Conservation (phyloP, 2,329 filamentous ascomycete species). For the Penicillium psychrosexuale region DNA sequence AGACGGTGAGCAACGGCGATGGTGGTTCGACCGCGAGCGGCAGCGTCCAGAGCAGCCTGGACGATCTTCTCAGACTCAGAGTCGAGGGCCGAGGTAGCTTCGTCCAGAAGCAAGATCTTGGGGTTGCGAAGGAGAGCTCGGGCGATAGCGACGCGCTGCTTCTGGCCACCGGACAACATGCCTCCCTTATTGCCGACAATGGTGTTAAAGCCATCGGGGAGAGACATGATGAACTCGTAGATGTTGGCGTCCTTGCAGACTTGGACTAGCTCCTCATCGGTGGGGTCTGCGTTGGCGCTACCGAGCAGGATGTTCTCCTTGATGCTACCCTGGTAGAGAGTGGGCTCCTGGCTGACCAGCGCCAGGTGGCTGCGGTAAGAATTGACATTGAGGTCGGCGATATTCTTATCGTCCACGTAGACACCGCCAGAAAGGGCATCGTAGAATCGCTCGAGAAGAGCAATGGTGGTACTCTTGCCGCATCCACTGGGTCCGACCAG, state of each 20-base stretch:
- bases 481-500: constrained; percentile 93
- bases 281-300: constrained; percentile 61
- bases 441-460: constrained; percentile 90
- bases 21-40: constrained; percentile 79
- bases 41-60: constrained; percentile 73
- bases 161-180: constrained; percentile 85
- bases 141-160: constrained; percentile 91
- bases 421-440: constrained; percentile 79
- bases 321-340: constrained; percentile 88
- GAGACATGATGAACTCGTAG: constrained; percentile 82
- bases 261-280: constrained; percentile 69
- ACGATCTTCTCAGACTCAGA: constrained; percentile 52
- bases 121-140: constrained; percentile 87
- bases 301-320: constrained; percentile 86
- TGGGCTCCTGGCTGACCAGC: constrained; percentile 91
- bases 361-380: constrained; percentile 81
- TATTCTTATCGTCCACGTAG: constrained; percentile 77
- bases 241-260: constrained; percentile 90
- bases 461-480: constrained; percentile 91
- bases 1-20: constrained; percentile 92
- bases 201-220: constrained; percentile 82
- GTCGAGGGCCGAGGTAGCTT: constrained; percentile 61
- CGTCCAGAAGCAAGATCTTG: constrained; percentile 78
- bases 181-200: constrained; percentile 82
- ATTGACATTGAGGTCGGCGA: constrained; percentile 76